Evolutionary conservation across 208 protist genomes (phyloP).

Genomic region (Crithidia thermophila): DNA sequence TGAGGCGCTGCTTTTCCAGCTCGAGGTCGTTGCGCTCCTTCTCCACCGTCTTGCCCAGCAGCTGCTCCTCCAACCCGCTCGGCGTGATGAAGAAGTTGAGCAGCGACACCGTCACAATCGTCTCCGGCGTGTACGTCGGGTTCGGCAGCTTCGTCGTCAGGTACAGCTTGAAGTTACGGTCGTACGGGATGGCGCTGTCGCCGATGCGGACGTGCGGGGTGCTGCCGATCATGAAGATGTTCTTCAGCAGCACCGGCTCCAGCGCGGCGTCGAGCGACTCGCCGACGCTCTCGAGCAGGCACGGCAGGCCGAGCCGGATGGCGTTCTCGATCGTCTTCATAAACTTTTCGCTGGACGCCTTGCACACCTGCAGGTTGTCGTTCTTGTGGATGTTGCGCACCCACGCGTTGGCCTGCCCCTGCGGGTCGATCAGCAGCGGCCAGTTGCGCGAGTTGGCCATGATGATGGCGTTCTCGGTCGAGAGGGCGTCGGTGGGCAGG

Average conservation of each 20-base stretch:
- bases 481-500: slow-evolving; percentile 95
- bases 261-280: slow-evolving; percentile 96
- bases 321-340: slow-evolving; percentile 96
- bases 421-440: slow-evolving; percentile 98
- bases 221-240: slow-evolving; percentile 95
- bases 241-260: slow-evolving; percentile 96
- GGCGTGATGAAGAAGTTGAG: slow-evolving; percentile 99
- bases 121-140: slow-evolving; percentile 97
- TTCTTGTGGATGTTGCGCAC: slow-evolving; percentile 95
- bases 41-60: slow-evolving; percentile 96
- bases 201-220: slow-evolving; percentile 96
- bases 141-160: slow-evolving; percentile 98
- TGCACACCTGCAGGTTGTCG: slow-evolving; percentile 95
- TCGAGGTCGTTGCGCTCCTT: slow-evolving; percentile 98
- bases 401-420: slow-evolving; percentile 98
- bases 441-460: slow-evolving; percentile 93
- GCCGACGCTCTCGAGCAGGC: slow-evolving; percentile 96
- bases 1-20: slow-evolving; percentile 96
- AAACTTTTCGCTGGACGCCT: slow-evolving; percentile 95
- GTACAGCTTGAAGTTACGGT: slow-evolving; percentile 96
- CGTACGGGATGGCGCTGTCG: slow-evolving; percentile 96
- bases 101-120: slow-evolving; percentile 96
- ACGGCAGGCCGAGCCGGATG: slow-evolving; percentile 97
- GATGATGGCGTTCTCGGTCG: slow-evolving; percentile 98
- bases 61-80: slow-evolving; percentile 96